A percentile compares a stretch with the other conserved stretches of the same genome.
These are phyloP conservation scores for Melampsora allii-populina DNA, from an alignment of 1,284 basidiomycete genomes.

Conservation along the genomic window DNA sequence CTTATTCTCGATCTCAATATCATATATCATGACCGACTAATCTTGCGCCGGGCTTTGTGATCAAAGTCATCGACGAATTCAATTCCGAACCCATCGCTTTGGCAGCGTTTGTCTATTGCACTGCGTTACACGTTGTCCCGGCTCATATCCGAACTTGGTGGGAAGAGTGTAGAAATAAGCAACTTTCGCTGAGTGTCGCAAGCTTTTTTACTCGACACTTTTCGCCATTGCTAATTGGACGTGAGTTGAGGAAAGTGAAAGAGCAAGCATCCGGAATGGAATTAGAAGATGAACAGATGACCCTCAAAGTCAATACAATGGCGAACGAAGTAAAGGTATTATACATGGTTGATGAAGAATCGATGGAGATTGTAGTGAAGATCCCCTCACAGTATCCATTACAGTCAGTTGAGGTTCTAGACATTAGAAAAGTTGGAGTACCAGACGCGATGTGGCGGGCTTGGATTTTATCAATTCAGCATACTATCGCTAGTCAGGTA, in stretches of 20 bases:
- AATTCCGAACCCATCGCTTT: slow-evolving; percentile 59
- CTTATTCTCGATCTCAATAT: neutral
- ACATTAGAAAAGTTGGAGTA: slow-evolving; percentile 79
- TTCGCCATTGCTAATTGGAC: slow-evolving; percentile 80
- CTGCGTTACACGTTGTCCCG: slow-evolving; percentile 73
- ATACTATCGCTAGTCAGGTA: slow-evolving; percentile 81
- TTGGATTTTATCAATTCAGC: slow-evolving; percentile 90
- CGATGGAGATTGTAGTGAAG: slow-evolving; percentile 82
- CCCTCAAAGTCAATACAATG: slow-evolving; percentile 66
- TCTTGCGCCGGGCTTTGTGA: slow-evolving; percentile 61
- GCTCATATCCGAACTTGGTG: slow-evolving; percentile 82
- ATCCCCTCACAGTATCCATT: slow-evolving; percentile 90
- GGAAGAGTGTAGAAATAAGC: slow-evolving; percentile 79
- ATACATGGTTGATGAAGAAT: slow-evolving; percentile 90
- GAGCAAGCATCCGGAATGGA: slow-evolving; percentile 63
- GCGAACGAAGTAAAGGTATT: slow-evolving; percentile 71
- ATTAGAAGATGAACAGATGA: slow-evolving; percentile 75
- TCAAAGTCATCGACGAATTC: slow-evolving; percentile 48
- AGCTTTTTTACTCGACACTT: slow-evolving; percentile 80
- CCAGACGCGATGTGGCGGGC: slow-evolving; percentile 86
- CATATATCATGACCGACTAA: neutral
- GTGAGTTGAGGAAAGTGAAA: slow-evolving; percentile 75
- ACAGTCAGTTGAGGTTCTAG: slow-evolving; percentile 79
- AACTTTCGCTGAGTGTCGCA: slow-evolving; percentile 71
- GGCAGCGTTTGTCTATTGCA: slow-evolving; percentile 83